Evolutionary conservation across 75 land plant genomes (phyloP), one percentile per base, ranked within the genome.

Genomic region (Cryptomeria japonica): DNA sequence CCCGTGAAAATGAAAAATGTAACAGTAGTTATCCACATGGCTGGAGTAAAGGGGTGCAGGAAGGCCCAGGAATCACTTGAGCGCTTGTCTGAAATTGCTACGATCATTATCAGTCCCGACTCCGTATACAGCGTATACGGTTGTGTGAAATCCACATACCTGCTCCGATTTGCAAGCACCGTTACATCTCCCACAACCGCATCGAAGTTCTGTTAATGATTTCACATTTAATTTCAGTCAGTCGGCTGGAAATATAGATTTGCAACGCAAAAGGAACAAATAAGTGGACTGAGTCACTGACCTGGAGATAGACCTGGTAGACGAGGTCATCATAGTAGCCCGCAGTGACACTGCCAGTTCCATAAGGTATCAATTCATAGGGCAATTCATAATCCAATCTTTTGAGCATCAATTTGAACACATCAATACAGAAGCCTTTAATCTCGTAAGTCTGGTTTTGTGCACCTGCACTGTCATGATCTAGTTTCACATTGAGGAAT

Each of bases 41-140:
- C 49, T 10, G 49, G 49, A 10, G 49, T 47, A 47, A 47, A 47
- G 9, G 49, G 49, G 8, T 10, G 49, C 49, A 47, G 11, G 11
- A 8, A 47, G 0, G 49, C 49, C 49, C 9, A 47, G 11, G 11
- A 10, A 0, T 9, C 11, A 47, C 11, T 47, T 47, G 49, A 47
- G 8, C 49, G 11, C 11, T 10, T 10, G 49, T 47, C 49, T 47
- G 49, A 47, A 44, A 38, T 14, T 78, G 93, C 89, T 5, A 90
- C 93, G 0, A 94, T 89, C 44, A 94, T 88, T 11, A 92, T 94
- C 2, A 94, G 86, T 19, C 93, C 94, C 8, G 95, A 90, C 56
- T 90, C 93, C 14, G 90, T 88, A 77, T n/a, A n/a, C n/a, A n/a
- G n/a, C n/a, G n/a, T n/a, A n/a, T 85, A 94, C 83, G 95, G 94